Conservation (phyloP, 305 asterid species). For the Fraxinus latifolia region DNA sequence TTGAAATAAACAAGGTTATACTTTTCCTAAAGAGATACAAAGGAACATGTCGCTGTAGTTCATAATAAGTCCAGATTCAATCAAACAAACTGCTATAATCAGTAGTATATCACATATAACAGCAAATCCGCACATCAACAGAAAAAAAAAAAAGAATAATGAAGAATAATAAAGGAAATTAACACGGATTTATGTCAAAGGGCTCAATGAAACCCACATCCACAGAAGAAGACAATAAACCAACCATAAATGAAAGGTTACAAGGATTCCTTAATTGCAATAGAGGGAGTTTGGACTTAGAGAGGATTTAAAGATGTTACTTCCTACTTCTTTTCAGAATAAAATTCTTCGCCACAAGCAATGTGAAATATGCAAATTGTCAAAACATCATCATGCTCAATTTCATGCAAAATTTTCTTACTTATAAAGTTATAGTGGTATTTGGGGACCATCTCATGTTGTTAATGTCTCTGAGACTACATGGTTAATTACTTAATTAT, state of each 20-base stretch:
- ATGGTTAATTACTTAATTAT: background rate
- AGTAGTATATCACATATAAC: background rate
- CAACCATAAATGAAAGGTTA: background rate
- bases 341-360: background rate
- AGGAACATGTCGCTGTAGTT: background rate
- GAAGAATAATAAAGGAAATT: background rate
- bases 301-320: background rate
- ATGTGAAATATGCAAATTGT: background rate
- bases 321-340: background rate
- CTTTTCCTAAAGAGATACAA: background rate
- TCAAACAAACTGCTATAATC: background rate
- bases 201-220: background rate
- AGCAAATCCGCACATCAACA: background rate
- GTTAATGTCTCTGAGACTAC: background rate
- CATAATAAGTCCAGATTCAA: background rate
- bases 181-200: background rate
- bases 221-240: background rate
- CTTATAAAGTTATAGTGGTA: background rate
- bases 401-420: background rate
- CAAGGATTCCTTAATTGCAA: background rate
- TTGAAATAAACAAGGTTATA: background rate
- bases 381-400: background rate
- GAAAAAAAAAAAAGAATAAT: background rate
- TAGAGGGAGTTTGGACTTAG: background rate
- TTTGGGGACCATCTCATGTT: background rate